Base-by-base conservation (phyloP, 75 land plant species). In the Picea sitchensis region DNA sequence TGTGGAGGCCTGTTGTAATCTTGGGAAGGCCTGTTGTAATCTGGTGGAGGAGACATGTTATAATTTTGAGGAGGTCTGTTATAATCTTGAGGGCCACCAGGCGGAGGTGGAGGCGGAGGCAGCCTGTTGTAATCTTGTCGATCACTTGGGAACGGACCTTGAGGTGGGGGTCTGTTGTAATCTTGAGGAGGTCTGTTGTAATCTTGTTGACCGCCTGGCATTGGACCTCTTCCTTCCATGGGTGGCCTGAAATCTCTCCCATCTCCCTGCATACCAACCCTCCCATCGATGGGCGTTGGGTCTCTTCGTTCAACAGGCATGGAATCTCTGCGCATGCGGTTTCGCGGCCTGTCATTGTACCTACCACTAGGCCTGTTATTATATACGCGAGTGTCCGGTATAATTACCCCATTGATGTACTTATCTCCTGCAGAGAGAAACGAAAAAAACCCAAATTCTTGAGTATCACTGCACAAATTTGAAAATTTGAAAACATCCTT, bases 331-430 rank as follows among this genome's bases (percentile, higher is more conserved):
- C 74, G 41, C 36, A 31, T 64, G 32, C 67, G 30, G 31, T 64
- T 64, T 12, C 74, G 54, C 6, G 74, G 74, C n/a, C 74, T 71
- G 44, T 71, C 74, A 71, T 75, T 75, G 30, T 58, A 56, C 26
- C 59, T 75, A 15, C 59, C 59, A 56, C 59, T 58, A 75, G 76
- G 60, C 59, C 76, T 75, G 36, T 75, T 75, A 58, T 75, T 75
- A 30, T 75, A 75, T 14, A 75, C 60, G 17, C 76, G 32, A 58
- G 76, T 75, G 21, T 75, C 76, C 31, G 76, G 76, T 58, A 75
- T 75, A 3, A 75, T 75, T 26, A 75, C 76, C 34, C 76, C 76
- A 57, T 75, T 75, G 56, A 75, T 58, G n/a, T 75, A 75, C 38
- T 75, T 75, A 54, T 75, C 76, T 21, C 76, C 76, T 75, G 76